Base-by-base conservation (phyloP, 495 filamentous ascomycete genomes). In the Acidiella bohemica region DNA sequence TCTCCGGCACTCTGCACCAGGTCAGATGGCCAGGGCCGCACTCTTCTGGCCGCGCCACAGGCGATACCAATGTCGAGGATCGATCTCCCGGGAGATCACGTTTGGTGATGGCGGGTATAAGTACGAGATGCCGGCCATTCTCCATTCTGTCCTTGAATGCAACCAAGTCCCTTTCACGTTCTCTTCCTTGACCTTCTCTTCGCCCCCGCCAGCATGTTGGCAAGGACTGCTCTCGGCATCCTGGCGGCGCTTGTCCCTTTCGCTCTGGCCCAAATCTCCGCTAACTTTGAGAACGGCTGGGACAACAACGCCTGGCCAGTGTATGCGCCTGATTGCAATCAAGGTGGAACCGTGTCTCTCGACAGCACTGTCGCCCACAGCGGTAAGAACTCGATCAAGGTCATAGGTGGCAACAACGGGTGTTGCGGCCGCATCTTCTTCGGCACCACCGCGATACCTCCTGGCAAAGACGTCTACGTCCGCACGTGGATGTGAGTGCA, bases 351-450 rank as follows among this genome's bases (percentile, higher is more conserved):
- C 39, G 64, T 75, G 42, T 58, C 51, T 3, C 67, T 75, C 7
- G 71, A 75, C 51, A 67, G 46, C 50, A 47, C 64, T 32, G 60
- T 51, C 5, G 71, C 67, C 17, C 62, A 71, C 47, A 67, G 62
- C 46, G 71, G 71, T 38, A 71, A 59, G 53, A 75, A 73, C 55
- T 72, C 68, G 0, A 59, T 75, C 2, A 57, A 59, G 42, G 71
- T 75, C 4, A 59, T 62, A 32, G 36, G 36, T 24, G 67, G 69
- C 26, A 63, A 62, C 1, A 67, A 67, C 24, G 71, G 71, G 14
- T 75, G 64, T 55, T 75, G 71, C 50, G 71, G 71, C 40, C 71
- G 73, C 42, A 68, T 72, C 28, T 75, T 75, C 59, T 64, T 75
- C 43, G 71, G 71, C 44, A 75, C 69, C 9, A 69, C 61, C 7